A percentile compares a stretch with the other conserved stretches of the same genome.
Conservation (phyloP, 148 eudicot species). For the Beta vulgaris region DNA sequence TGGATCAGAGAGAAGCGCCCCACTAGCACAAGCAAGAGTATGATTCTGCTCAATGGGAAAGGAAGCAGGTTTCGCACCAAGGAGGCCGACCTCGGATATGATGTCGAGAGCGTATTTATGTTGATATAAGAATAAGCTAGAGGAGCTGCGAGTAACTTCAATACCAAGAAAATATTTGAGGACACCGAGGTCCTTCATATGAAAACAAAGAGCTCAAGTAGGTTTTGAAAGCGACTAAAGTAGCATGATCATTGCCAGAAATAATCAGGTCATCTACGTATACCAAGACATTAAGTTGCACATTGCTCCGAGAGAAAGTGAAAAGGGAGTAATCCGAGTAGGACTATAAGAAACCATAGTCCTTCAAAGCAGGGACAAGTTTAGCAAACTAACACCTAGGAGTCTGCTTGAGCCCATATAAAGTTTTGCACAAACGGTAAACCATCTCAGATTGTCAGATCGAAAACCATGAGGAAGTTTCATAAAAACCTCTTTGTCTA, state of each 20-base stretch:
- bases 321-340: not conserved
- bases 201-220: not conserved
- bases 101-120: conserved; percentile 6
- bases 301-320: not conserved
- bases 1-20: not conserved
- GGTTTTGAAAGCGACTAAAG: not conserved
- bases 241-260: not conserved
- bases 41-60: conserved; percentile 13
- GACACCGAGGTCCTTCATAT: not conserved
- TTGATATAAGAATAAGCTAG: not conserved
- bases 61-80: not conserved
- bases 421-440: not conserved
- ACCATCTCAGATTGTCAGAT: not conserved
- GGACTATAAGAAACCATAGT: not conserved
- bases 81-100: not conserved
- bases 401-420: not conserved
- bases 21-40: not conserved
- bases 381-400: not conserved
- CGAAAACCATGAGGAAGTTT: not conserved
- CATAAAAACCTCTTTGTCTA: not conserved
- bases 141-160: not conserved
- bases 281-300: not conserved
- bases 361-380: not conserved
- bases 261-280: conserved; percentile 12
- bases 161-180: conserved; percentile 19